phyloP scores from a whole-genome alignment of 176 grass and related monocot species.

The Otatea glauca region DNA sequence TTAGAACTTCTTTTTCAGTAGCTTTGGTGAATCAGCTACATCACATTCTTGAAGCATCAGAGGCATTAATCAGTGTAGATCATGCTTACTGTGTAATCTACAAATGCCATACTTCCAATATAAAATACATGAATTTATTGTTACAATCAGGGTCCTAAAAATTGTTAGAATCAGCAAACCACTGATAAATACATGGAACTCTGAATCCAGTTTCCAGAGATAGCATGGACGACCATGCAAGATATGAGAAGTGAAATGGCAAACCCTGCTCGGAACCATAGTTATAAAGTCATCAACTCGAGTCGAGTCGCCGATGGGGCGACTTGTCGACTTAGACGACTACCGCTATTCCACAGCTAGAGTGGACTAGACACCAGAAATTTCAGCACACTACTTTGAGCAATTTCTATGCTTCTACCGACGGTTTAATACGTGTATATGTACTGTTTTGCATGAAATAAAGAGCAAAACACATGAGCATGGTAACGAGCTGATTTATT shows the following conservation, averaged over 20 bases:
- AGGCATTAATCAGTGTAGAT: not conserved
- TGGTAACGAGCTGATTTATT: too few relatives aligned
- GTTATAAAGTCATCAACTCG: too few relatives aligned
- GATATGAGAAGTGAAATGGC: not conserved
- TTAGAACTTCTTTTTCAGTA: conserved; percentile 33
- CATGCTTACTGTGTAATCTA: not conserved
- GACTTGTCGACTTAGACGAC: too few relatives aligned
- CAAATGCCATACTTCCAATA: not conserved
- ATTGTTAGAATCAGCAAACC: not conserved
- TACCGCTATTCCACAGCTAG: too few relatives aligned
- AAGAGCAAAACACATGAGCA: too few relatives aligned
- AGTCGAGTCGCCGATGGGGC: too few relatives aligned
- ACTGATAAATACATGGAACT: not conserved
- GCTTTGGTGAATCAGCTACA: not conserved
- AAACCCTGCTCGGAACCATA: not conserved
- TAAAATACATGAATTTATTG: not conserved
- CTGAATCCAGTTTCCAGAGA: not conserved
- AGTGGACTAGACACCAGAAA: too few relatives aligned
- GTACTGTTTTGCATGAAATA: too few relatives aligned
- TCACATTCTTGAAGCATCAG: not conserved
- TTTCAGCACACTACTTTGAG: too few relatives aligned
- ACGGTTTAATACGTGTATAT: too few relatives aligned
- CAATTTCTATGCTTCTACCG: too few relatives aligned
- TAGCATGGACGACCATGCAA: not conserved
- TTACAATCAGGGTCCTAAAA: too few relatives aligned